Evolutionary conservation across 805 yeast genomes (phyloP).

Genomic region (Scheffersomyces spartinae): DNA sequence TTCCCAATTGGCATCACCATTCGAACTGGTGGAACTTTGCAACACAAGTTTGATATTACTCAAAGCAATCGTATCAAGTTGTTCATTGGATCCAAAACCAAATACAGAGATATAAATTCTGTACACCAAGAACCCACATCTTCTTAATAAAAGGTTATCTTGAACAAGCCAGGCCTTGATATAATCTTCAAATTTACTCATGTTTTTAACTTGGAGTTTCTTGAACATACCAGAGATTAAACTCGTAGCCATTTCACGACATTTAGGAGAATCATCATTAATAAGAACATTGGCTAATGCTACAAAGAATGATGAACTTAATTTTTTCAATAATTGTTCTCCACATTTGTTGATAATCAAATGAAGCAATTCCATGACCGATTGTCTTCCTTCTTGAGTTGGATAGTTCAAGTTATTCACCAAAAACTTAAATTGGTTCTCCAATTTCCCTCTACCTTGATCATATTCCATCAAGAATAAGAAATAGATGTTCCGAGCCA

Average conservation of each 20-base stretch:
- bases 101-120: conserved; percentile 44
- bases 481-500: conserved; percentile 72
- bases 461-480: conserved; percentile 90
- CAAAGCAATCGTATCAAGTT: conserved; percentile 29
- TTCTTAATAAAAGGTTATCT: conserved; percentile 34
- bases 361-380: conserved; percentile 81
- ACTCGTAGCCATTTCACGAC: conserved; percentile 74
- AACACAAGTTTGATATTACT: conserved; percentile 13
- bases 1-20: conserved; percentile 52
- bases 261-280: conserved; percentile 65
- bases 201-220: conserved; percentile 28
- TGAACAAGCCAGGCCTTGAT: conserved; percentile 54
- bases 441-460: conserved; percentile 77
- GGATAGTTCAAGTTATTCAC: conserved; percentile 77
- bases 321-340: conserved; percentile 41
- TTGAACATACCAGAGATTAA: conserved; percentile 45
- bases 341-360: conserved; percentile 58
- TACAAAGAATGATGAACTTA: conserved; percentile 71
- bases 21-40: conserved; percentile 18
- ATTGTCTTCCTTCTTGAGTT: conserved; percentile 74
- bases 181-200: conserved; percentile 29
- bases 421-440: conserved; percentile 70
- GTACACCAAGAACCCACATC: conserved; percentile 68
- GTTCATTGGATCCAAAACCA: conserved; percentile 26
- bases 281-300: conserved; percentile 68